Base-by-base conservation (phyloP, 257 asterid species). In the Gynochthodes officinalis region DNA sequence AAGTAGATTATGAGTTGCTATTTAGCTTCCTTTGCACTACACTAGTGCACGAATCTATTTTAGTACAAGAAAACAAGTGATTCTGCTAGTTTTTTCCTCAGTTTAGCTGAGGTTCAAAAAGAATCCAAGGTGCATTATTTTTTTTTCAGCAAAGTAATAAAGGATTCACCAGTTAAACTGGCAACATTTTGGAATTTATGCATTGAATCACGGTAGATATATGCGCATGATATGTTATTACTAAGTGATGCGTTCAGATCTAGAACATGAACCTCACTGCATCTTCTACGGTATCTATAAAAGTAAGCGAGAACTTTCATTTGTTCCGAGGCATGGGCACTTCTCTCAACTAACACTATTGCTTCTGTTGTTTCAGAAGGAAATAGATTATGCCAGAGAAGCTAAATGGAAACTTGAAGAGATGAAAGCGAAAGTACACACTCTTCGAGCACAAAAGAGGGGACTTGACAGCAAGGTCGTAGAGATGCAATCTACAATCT, bases 401-500 rank as follows among this genome's bases (percentile, higher is more conserved):
- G 80, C 67, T 9, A 83, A 79, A 80, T 71, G 53, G 82, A 87
- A 82, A 77, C 68, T 82, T 19, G 95, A 88, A 66, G 95, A 83
- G 76, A 73, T 86, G 95, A 85, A 81, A 66, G 69, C 73, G 64
- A 79, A 88, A 79, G 68, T 83, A 46, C 65, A 76, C 60, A 76
- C 62, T 54, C 90, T 85, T 50, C 76, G 87, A 58, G 63, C 64
- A 28, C 89, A 89, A 58, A 91, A 85, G 23, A 69, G 66, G 54
- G 87, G 86, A 16, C 87, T 88, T 19, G 80, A 78, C 6, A 50
- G 71, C 58, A 83, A 68, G 69, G 42, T 88, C 67, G 15, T 44
- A n/a, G 93, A 85, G 75, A 76, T 89, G 96, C 87, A 82, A 52
- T 86, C 97, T 2, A 82, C 84, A 8, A 84, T 88, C 54, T 78